These are phyloP conservation scores for Logfia minima DNA, from an alignment of 129 eudicot species.

Conservation along the genomic window DNA sequence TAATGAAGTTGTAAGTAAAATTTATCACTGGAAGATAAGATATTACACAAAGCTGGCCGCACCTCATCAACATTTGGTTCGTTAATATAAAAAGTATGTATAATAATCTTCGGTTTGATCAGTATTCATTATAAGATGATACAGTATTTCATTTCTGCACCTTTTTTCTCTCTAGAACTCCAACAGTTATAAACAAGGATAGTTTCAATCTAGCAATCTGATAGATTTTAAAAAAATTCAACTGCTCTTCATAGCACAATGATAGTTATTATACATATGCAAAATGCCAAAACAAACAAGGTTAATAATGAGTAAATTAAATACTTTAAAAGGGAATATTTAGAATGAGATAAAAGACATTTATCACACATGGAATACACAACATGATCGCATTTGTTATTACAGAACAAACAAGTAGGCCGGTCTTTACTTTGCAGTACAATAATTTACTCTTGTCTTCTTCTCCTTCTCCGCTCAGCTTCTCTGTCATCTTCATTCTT, in stretches of 20 bases:
- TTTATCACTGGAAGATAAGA: not conserved
- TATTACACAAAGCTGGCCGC: not conserved
- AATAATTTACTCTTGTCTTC: not conserved
- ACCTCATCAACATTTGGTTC: conserved; percentile 96
- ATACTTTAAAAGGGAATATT: not conserved
- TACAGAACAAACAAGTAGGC: not conserved
- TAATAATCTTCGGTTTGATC: too few relatives aligned
- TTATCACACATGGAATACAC: conserved; percentile 8
- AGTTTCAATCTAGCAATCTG: too few relatives aligned
- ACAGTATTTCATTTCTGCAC: too few relatives aligned
- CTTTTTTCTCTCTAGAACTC: too few relatives aligned
- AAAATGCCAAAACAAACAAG: not conserved
- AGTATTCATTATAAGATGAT: too few relatives aligned
- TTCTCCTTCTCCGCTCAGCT: not conserved
- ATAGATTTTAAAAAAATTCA: too few relatives aligned
- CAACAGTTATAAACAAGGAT: too few relatives aligned
- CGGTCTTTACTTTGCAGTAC: not conserved
- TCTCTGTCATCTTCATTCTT: not conserved
- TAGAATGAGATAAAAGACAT: not conserved
- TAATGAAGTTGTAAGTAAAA: too few relatives aligned
- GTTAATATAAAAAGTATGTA: conserved; percentile 6
- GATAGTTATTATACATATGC: not conserved
- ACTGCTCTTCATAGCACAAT: too few relatives aligned
- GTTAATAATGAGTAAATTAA: not conserved
- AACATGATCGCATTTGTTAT: not conserved